Evolutionary conservation across 805 yeast species (phyloP).

Genomic region (Candida nitratophila): DNA sequence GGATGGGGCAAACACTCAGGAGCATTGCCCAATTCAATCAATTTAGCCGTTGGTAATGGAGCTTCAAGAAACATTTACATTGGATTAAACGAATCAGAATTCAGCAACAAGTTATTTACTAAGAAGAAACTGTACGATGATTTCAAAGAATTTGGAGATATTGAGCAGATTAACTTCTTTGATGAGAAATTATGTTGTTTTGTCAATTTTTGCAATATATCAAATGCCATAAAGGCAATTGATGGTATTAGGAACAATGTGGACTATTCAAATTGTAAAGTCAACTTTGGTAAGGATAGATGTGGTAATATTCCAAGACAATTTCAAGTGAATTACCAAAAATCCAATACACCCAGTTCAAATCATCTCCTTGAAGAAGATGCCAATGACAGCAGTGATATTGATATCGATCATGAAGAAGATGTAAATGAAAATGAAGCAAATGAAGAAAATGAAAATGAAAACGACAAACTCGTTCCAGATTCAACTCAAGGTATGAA

Average conservation of each 20-base stretch:
- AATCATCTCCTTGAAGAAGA: no score
- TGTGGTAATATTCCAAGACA: slow-evolving; percentile 93
- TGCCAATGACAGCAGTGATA: no score
- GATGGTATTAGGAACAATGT: slow-evolving; percentile 79
- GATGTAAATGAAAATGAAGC: no score
- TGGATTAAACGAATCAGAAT: slow-evolving; percentile 41
- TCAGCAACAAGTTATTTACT: slow-evolving; percentile 23
- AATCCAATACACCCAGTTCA: slow-evolving; percentile 1
- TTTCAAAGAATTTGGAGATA: slow-evolving; percentile 82
- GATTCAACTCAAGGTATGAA: no score
- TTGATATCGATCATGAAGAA: no score
- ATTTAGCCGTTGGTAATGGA: slow-evolving; percentile 86
- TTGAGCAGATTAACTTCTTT: slow-evolving; percentile 88
- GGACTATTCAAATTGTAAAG: slow-evolving; percentile 64
- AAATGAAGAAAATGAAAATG: no score
- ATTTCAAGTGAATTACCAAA: slow-evolving; percentile 25
- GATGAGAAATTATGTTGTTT: slow-evolving; percentile 84
- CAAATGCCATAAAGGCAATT: slow-evolving; percentile 85
- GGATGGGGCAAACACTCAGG: slow-evolving; percentile 99
- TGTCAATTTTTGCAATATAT: slow-evolving; percentile 84
- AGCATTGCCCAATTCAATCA: slow-evolving; percentile 77
- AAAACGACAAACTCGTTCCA: no score
- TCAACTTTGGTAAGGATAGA: slow-evolving; percentile 90
- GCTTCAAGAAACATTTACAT: slow-evolving; percentile 91
- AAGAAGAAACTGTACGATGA: slow-evolving; percentile 54